Evolutionary conservation across 2,329 filamentous ascomycete species (phyloP), one percentile per base, ranked within the genome.

Genomic region (Aspergillus texensis): DNA sequence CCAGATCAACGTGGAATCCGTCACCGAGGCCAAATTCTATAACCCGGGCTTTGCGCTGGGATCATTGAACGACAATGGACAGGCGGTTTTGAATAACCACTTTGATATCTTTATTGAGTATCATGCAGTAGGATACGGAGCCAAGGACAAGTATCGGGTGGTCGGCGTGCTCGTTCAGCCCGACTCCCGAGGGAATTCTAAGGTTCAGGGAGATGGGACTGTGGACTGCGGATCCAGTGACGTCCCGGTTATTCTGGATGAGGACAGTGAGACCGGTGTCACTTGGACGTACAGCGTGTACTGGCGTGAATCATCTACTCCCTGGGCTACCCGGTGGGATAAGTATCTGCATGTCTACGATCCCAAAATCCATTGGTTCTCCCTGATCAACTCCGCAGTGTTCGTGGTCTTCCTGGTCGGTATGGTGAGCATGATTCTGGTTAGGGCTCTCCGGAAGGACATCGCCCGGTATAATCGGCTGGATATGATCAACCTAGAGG

Each of bases 281-380:
- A 87, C 88, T 2, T 99, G 92, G 82, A 97, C 93, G 6, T 99
- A 99, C 81, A 93, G 91, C 68, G 92, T 98, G 16, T 91, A 90
- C 79, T 99, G 95, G 95, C 86, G 85, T 62, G 87, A 89, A 69
- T 97, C 93, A 0, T 75, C 85, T 0, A 98, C 94, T 1, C 92
- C 91, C 1, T 99, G 96, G 90, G 95, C 95, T 32, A 99, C 95
- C 14, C 88, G 95, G 68, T 99, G 95, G 95, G 95, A 99, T 84
- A 98, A 97, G 80, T 98, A 98, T 76, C 85, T 99, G 41, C 94
- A 98, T 74, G 94, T 99, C 34, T 96, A 94, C 75, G 94, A 98
- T 77, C 94, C 95, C 58, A 96, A 95, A 83, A 98, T 99, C 71
- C 95, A 99, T 79, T 99, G 95, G 95, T 97, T 98, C 82, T 97